Base-by-base conservation (phyloP, 164 flowering plant species). In the Warburgia ugandensis region DNA sequence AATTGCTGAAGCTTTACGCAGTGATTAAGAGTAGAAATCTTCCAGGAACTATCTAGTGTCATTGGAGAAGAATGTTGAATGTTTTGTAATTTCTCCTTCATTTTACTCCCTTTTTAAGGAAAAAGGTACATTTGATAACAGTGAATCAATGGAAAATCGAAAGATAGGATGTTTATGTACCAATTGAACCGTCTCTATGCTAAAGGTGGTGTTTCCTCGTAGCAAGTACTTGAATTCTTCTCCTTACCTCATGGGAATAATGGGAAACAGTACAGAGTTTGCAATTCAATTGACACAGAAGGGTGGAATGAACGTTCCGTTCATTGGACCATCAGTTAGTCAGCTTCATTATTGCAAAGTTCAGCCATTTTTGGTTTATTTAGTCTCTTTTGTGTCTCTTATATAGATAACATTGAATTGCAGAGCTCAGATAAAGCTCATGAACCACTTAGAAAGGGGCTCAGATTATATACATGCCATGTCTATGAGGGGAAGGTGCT, bases 211-310 rank as follows among this genome's bases (percentile, higher is more conserved):
- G 3, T 53, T 46, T 38, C 38, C 6, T 58, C 58, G 77, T 71
- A 80, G 87, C 76, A 76, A 81, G 84, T 76, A 22, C 3, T 81
- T 72, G 78, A 67, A 5, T 76, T 81, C 55, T 77, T 79, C 59
- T 54, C 60, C n/a, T 28, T 49, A 20, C 28, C 62, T 84, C 26
- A 73, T 79, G 59, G 58, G n/a, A 40, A 43, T 16, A 32, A 21
- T 81, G 66, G 88, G 82, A 22, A 37, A 67, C 9, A 54, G 67
- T 53, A 58, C 76, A 46, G 75, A 75, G 40, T 60, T 84, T 56
- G 68, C 69, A 1, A 71, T 84, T 45, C 64, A 69, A 38, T 79
- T 81, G 5, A 74, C 82, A 17, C 13, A 62, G 57, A 61, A 72
- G 0, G 75, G 78, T 43, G 87, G 94, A 28, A 63, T 76, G 76